Evolutionary conservation across 306 rosid species (phyloP), one percentile per base, ranked within the genome.

Genomic region (Trifolium pratense): DNA sequence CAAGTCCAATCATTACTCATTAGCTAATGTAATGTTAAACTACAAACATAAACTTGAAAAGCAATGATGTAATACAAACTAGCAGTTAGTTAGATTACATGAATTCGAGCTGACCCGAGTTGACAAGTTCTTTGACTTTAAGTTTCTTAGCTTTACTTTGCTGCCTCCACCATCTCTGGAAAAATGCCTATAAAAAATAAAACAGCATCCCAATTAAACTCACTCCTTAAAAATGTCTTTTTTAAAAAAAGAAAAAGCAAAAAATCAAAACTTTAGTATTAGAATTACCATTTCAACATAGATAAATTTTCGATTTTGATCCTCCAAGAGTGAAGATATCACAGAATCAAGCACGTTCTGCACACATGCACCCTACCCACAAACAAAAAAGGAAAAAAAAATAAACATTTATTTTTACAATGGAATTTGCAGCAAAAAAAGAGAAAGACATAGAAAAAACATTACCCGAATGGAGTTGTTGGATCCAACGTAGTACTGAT

Each of bases 141-240:
- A 66, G 25, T 80, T 85, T 91, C 84, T 31, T 77, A 39, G 86
- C 80, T 23, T 84, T 83, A 69, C 91, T 88, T 60, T 91, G 97
- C 79, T 91, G 93, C 58, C 90, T 85, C 97, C 97, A 91, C 97
- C 97, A 91, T 79, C 97, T 81, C 82, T 87, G 90, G 74, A 88
- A 91, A 86, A 91, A 91, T 14, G 94, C 97, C 93, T 89, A 17
- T 12, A 26, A 12, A 11, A n/a, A 51, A 7, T 6, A 39, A 68
- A 52, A 31, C 18, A 78, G 68, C 46, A 66, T 59, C 45, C 23
- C 59, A 60, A 68, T 58, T 21, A n/a, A n/a, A n/a, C n/a, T n/a
- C n/a, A n/a, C n/a, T n/a, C n/a, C n/a, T n/a, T n/a, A 55, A 51
- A 70, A 6, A 34, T 7, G 7, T 34, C 39, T 34, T 6, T 34